These are phyloP conservation scores for Protomyces pachydermus DNA, from an alignment of 1,139 yeast species.

Conservation along the genomic window DNA sequence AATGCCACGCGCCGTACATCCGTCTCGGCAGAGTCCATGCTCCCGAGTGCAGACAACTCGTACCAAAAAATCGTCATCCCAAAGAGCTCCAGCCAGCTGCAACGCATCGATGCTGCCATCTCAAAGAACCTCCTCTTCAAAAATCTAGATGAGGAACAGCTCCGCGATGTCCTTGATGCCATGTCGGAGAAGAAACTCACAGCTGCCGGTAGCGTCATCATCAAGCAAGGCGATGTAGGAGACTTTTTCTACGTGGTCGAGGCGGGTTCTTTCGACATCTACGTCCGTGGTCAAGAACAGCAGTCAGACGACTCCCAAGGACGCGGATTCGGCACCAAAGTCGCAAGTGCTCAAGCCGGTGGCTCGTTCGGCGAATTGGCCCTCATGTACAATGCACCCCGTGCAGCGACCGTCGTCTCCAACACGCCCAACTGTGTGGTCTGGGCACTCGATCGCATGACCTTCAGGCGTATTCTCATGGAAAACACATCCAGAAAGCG, in stretches of 20 bases:
- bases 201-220: conserved; percentile 53
- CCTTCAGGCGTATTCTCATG: conserved; percentile 83
- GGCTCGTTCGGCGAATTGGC: conserved; percentile 96
- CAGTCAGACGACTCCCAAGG: conserved; percentile 15
- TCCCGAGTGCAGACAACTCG: conserved; percentile 31
- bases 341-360: conserved; percentile 73
- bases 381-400: conserved; percentile 92
- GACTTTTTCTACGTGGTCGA: conserved; percentile 90
- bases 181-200: conserved; percentile 64
- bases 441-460: conserved; percentile 91
- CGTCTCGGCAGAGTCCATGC: conserved; percentile 39
- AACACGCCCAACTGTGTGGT: conserved; percentile 51
- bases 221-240: conserved; percentile 94
- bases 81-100: conserved; percentile 58
- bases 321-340: conserved; percentile 49
- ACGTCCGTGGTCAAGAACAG: conserved; percentile 48
- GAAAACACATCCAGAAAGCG: conserved; percentile 90
- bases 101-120: conserved; percentile 64
- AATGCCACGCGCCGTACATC: conserved; percentile 37
- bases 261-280: conserved; percentile 72
- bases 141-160: conserved; percentile 66
- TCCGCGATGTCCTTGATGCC: conserved; percentile 74
- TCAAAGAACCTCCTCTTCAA: conserved; percentile 76
- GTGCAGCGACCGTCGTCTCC: conserved; percentile 88
- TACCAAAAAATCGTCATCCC: conserved; percentile 36